Evolutionary conservation across 2,329 filamentous ascomycete genomes (phyloP), one percentile per base, ranked within the genome.

Genomic region (Westerdykella sp.): DNA sequence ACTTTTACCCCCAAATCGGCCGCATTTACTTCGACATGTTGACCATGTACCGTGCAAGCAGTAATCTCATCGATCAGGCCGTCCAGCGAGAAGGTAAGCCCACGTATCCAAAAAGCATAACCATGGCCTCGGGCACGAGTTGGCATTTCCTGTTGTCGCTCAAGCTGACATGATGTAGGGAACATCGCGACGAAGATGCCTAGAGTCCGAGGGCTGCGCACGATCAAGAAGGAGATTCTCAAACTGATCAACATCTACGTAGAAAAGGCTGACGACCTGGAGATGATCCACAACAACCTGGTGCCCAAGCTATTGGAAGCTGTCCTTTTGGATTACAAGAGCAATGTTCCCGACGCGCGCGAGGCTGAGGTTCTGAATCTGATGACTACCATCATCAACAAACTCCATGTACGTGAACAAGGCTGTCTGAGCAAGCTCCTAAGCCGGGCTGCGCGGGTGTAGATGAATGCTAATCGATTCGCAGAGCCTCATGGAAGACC

Each of bases 171-270:
- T 37, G 34, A 22, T 41, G 36, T 50, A 88, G 85, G 87, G 46
- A 86, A 91, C 53, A 83, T 98, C 60, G 93, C 93, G 3, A 95
- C 94, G 6, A 96, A 95, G 75, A 97, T 94, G 77, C 93, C 93
- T 46, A 94, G 88, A 72, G 90, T 97, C 56, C 85, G 93, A 57
- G 94, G 93, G 30, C 74, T 98, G 51, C 83, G 93, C 53, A 98
- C 93, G 0, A 95, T 98, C 75, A 98, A 98, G 76, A 98, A 98
- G 73, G 93, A 98, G 68, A 97, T 98, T 41, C 73, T 98, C 54
- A 98, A 98, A 72, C 83, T 98, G 53, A 93, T 98, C 57, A 94
- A 96, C 70, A 95, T 87, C 5, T 98, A 97, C 54, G 89, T 98
- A 31, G 90, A 98, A 62, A 97, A 96, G 73, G 90, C 94, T 4